Base-by-base conservation (phyloP, 2,329 filamentous ascomycete species). In the Stagonosporopsis cucurbitacearum region DNA sequence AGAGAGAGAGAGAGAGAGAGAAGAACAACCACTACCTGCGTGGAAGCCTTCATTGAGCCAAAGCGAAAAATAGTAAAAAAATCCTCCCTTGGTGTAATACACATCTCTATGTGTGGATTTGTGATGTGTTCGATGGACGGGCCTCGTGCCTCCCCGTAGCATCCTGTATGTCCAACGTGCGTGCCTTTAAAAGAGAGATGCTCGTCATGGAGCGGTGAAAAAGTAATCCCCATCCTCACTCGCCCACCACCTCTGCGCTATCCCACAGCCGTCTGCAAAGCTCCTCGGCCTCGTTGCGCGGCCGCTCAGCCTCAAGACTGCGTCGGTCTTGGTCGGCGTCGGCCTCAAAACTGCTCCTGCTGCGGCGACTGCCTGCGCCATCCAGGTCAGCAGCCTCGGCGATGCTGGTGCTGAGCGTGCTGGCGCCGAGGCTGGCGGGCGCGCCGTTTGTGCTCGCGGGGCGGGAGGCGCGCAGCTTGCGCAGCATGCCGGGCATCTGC, bases 401-500 rank as follows among this genome's bases (percentile, higher is more conserved):
- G 50, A 70, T 67, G 62, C 70, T 74, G 40, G 65, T 65, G 60
- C 68, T 71, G 58, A 72, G 49, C 44, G 60, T 59, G 32, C 68
- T 65, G 6, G 17, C n/a, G 40, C 46, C 46, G 2, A 50, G 30
- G 2, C 11, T 20, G 54, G 57, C 57, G 42, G 54, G 59, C 11
- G n/a, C n/a, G n/a, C 68, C 72, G 50, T 70, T 75, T 17, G 65
- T 57, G 28, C 59, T 63, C 25, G 54, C 51, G 32, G 67, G 58
- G 39, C 54, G 65, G 12, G 64, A 55, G 40, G 60, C 65, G 15
- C 62, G 60, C 26, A 59, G 55, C 58, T 69, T 74, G 37, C 69
- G 64, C n/a, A 67, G 61, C 35, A 69, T 64, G 20, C 82, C 82
- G 0, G 84, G 82, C 1, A 86, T 75, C 45, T 82, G 79, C 26